Conservation (phyloP, 768 basidiomycete genomes). For the Crassisporium funariophilum region DNA sequence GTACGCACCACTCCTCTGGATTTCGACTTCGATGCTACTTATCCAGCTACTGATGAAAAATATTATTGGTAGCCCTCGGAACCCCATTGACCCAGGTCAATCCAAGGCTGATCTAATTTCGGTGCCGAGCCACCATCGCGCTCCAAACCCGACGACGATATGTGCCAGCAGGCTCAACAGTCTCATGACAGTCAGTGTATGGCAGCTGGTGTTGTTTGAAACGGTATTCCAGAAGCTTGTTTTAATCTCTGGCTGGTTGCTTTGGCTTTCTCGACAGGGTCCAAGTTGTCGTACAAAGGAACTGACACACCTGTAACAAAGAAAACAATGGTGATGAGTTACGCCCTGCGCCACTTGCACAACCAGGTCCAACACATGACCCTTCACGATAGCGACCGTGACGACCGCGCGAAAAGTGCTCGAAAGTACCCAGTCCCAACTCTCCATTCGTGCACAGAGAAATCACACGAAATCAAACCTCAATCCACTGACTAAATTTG, state of each 20-base stretch:
- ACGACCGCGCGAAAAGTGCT: conserved; percentile 26
- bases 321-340: neutral
- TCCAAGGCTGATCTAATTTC: conserved; percentile 5
- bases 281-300: neutral
- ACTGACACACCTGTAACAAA: neutral
- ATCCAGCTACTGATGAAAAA: neutral
- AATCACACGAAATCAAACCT: conserved; percentile 15
- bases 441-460: conserved; percentile 6
- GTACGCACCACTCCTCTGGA: neutral
- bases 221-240: too few relatives aligned
- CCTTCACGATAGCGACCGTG: conserved; percentile 21
- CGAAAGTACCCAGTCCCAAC: conserved; percentile 13
- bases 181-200: too few relatives aligned
- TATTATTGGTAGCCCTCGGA: conserved; percentile 9
- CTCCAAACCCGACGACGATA: too few relatives aligned
- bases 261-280: too few relatives aligned
- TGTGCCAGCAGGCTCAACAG: too few relatives aligned
- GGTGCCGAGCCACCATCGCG: conserved; percentile 12
- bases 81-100: too few relatives aligned
- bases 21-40: neutral
- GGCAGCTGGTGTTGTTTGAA: too few relatives aligned
- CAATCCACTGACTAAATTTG: conserved; percentile 7
- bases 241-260: too few relatives aligned
- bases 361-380: conserved; percentile 18
- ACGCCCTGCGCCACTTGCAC: conserved; percentile 5